These are phyloP conservation scores for Croton setiger DNA, from an alignment of 441 rosid species.

Conservation along the genomic window DNA sequence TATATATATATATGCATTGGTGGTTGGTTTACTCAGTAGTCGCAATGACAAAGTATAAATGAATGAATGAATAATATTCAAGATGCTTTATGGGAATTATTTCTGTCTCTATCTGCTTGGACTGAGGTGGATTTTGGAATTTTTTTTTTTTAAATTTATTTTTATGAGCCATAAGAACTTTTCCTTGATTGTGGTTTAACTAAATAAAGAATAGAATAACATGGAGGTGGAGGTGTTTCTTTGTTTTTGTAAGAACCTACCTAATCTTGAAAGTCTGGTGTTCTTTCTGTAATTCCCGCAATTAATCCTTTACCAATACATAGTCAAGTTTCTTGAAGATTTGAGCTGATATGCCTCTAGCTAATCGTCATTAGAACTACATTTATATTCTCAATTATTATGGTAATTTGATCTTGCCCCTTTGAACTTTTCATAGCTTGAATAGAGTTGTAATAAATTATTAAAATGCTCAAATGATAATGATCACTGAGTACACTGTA, in stretches of 20 bases:
- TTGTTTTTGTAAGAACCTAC: background rate
- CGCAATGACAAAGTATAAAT: constrained; percentile 3
- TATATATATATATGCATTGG: constrained; percentile 11
- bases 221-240: background rate
- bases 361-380: background rate
- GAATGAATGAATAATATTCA: background rate
- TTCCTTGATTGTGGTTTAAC: background rate
- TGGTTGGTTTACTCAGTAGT: constrained; percentile 11
- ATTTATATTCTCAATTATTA: background rate
- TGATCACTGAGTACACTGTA: background rate
- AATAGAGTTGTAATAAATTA: background rate
- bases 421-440: background rate
- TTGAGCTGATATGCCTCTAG: background rate
- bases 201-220: background rate
- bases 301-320: background rate
- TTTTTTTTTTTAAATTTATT: background rate
- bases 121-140: background rate
- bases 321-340: background rate
- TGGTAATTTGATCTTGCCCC: background rate
- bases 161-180: background rate
- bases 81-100: constrained; percentile 5
- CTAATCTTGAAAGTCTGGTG: background rate
- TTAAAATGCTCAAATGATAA: background rate
- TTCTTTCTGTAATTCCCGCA: background rate
- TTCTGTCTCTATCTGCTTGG: background rate